Percentiles rank a stretch among this genome's conserved stretches.
Conservation (phyloP, 78 protist species). For the Mantamonas sphyraenae region DNA sequence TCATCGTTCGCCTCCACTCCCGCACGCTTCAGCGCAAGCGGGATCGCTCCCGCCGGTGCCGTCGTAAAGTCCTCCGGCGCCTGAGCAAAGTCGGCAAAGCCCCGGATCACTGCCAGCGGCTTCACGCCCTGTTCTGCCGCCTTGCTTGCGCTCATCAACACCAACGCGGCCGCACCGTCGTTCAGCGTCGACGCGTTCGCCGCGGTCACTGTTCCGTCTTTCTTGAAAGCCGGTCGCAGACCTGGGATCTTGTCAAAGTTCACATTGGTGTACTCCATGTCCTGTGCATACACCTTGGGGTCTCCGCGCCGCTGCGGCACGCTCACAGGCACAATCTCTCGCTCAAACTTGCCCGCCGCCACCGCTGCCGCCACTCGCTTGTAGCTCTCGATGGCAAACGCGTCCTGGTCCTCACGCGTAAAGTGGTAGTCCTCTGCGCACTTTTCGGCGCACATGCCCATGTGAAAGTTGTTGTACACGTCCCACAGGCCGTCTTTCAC, state of each 20-base stretch:
- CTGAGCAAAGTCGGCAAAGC: constrained; percentile 78
- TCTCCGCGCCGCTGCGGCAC: background rate
- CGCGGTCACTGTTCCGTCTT: constrained; percentile 80
- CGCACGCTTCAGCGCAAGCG: constrained; percentile 13
- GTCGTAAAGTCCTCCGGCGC: constrained; percentile 87
- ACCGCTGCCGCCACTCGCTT: constrained; percentile 21
- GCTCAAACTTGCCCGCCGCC: constrained; percentile 9
- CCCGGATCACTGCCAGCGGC: background rate
- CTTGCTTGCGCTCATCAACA: constrained; percentile 51
- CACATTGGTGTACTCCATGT: constrained; percentile 53
- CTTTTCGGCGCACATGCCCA: constrained; percentile 89
- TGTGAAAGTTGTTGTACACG: constrained; percentile 64
- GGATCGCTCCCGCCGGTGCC: constrained; percentile 82
- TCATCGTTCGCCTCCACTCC: constrained; percentile 35
- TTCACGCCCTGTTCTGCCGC: constrained; percentile 42
- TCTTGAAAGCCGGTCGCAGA: constrained; percentile 8
- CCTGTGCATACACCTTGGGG: background rate
- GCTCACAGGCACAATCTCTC: constrained; percentile 12
- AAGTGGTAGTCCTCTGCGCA: constrained; percentile 60
- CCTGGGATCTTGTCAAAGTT: constrained; percentile 37
- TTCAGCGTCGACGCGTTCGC: constrained; percentile 83
- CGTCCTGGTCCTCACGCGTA: constrained; percentile 85
- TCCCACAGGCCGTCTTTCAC: constrained; percentile 91
- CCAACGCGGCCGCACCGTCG: constrained; percentile 95
- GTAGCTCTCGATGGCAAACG: constrained; percentile 57